Conservation (phyloP, 495 filamentous ascomycete genomes). For the Astrothelium macrocarpum region DNA sequence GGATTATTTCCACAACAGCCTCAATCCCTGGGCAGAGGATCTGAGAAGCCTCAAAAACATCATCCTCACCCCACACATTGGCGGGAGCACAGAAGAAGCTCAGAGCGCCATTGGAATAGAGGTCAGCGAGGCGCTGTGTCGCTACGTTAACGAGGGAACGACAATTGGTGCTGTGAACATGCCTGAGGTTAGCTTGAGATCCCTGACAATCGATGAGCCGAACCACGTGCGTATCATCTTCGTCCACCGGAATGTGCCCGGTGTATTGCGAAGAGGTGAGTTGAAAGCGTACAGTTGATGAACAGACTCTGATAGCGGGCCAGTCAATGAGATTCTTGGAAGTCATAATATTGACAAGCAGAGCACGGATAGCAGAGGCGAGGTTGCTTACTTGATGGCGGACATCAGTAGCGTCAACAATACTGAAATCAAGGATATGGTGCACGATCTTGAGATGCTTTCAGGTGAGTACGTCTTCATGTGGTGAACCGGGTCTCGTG, state of each 20-base stretch:
- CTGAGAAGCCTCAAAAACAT: slow-evolving; percentile 80
- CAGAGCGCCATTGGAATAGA: slow-evolving; percentile 94
- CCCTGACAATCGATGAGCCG: slow-evolving; percentile 74
- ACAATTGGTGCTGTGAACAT: slow-evolving; percentile 91
- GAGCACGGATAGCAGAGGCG: slow-evolving; percentile 88
- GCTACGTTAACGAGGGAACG: slow-evolving; percentile 86
- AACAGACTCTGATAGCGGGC: not conserved
- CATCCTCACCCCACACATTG: slow-evolving; percentile 93
- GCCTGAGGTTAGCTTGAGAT: slow-evolving; percentile 83
- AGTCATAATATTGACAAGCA: slow-evolving; percentile 98
- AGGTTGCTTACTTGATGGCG: slow-evolving; percentile 94
- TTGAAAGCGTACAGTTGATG: slow-evolving; percentile 31
- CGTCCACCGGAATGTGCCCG: slow-evolving; percentile 91
- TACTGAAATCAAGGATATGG: slow-evolving; percentile 74
- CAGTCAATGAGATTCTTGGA: slow-evolving; percentile 84
- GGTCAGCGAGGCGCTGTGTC: slow-evolving; percentile 74
- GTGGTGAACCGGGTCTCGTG: too few species aligned
- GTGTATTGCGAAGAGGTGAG: slow-evolving; percentile 56
- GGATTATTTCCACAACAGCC: slow-evolving; percentile 78
- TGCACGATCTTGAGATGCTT: slow-evolving; percentile 58
- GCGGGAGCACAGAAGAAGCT: slow-evolving; percentile 94
- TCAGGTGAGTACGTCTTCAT: not conserved
- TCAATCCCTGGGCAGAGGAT: slow-evolving; percentile 82
- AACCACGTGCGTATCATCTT: slow-evolving; percentile 84
- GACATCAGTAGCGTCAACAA: slow-evolving; percentile 82